Percentiles rank a stretch among this genome's conserved stretches.
Conservation (phyloP, 768 basidiomycete species). For the Tylopilus balloui region DNA sequence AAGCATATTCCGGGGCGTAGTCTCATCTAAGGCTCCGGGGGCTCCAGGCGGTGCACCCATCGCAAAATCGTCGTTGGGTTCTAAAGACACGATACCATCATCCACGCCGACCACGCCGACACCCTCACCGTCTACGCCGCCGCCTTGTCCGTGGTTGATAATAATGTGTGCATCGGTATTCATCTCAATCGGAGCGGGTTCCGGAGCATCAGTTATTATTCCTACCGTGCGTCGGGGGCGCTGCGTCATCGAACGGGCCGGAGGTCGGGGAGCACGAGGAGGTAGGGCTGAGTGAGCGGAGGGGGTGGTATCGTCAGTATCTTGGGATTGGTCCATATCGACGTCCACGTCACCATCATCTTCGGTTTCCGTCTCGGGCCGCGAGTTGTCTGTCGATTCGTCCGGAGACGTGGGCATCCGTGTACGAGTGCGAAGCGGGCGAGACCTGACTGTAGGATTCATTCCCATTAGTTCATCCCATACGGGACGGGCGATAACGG, state of each 20-base stretch:
- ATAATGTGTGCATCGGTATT: constrained; percentile 49
- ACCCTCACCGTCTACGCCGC: constrained; percentile 37
- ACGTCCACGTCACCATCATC: constrained; percentile 60
- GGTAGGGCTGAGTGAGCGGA: constrained; percentile 30
- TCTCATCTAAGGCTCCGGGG: constrained; percentile 68
- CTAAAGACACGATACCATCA: constrained; percentile 71
- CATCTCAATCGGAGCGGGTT: constrained; percentile 34
- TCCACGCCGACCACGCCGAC: constrained; percentile 52
- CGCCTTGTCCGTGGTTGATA: constrained; percentile 44
- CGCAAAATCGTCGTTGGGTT: constrained; percentile 82
- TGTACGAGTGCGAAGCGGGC: constrained; percentile 29
- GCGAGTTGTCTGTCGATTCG: constrained; percentile 46
- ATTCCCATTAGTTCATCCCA: constrained; percentile 45
- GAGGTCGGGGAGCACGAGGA: constrained; percentile 27
- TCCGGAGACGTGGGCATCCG: constrained; percentile 38
- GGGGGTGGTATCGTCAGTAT: constrained; percentile 30
- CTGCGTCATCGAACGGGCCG: constrained; percentile 32
- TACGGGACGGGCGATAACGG: constrained; percentile 60
- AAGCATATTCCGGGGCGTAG: constrained; percentile 24
- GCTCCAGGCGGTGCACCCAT: constrained; percentile 90
- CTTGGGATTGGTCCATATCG: constrained; percentile 44
- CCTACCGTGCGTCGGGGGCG: constrained; percentile 42
- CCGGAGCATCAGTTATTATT: constrained; percentile 41
- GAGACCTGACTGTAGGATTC: constrained; percentile 27
- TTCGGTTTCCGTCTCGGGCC: constrained; percentile 75